Evolutionary conservation across 1,284 basidiomycete genomes (phyloP), one percentile per base, ranked within the genome.

Genomic region (Puccinia brachypodii): DNA sequence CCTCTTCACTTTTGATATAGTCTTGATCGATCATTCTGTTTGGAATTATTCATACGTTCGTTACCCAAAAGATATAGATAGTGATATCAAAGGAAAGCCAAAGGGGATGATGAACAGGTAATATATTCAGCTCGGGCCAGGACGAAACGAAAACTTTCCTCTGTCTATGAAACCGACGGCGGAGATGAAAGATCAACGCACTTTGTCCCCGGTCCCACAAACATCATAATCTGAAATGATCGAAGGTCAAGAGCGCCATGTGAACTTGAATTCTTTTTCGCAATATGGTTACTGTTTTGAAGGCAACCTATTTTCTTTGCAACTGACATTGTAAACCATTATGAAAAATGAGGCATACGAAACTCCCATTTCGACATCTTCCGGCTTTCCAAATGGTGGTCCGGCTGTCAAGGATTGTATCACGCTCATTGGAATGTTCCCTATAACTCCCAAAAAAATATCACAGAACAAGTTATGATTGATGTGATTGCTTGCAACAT

Each of bases 131-230:
- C 16, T 31, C 19, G 9, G 53, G 53, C 53, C n/a, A n/a, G 8
- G n/a, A 56, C 28, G 22, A 56, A 56, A 25, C 16, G 36, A 16
- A 33, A 40, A 38, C n/a, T 3, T 13, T 31, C 1, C 19, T 60
- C 14, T 60, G 2, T 14, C 9, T 8, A 58, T 58, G 56, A 62
- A 16, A 36, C 40, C n/a, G 19, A 42, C 4, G 38, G 7, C 11
- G 3, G 11, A 47, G 16, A 13, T 42, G 44, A 42, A 33, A 38
- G 28, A 40, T 3, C 33, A 22, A 31, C n/a, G 13, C 40, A 77
- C 76, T n/a, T 77, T 68, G 44, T 77, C 8, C 76, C 76, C 19
- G 76, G 76, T 19, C 76, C 76, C 25, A 50, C 64, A 47, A 77
- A 77, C 60, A 77, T 66, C 40, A 66, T 64, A 3, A 77, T 25